Conservation (phyloP, 1,139 yeast species). For the Saccharomycopsis hybrid region DNA sequence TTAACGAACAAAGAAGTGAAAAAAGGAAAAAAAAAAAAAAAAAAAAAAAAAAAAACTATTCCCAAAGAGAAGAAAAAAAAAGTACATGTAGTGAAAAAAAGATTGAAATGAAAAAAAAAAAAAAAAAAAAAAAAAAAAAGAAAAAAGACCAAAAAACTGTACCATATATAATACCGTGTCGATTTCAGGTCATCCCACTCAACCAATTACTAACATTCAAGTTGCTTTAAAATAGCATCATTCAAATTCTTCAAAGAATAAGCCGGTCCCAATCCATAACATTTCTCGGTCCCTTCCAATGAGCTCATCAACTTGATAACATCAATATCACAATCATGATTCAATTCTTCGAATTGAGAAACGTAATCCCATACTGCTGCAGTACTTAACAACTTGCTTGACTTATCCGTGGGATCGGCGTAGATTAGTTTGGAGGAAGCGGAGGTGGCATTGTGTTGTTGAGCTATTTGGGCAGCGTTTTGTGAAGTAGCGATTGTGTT, state of each 20-base stretch:
- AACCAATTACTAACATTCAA: background rate
- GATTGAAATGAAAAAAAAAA: background rate
- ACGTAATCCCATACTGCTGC: slow-evolving; percentile 83
- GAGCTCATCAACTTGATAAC: slow-evolving; percentile 49
- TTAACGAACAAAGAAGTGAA: no score
- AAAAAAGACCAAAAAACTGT: background rate
- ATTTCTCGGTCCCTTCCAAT: slow-evolving; percentile 60
- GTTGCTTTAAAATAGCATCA: slow-evolving; percentile 20
- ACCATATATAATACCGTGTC: background rate
- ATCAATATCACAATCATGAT: slow-evolving; percentile 47
- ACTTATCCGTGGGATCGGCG: slow-evolving; percentile 21
- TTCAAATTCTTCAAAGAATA: slow-evolving; percentile 50
- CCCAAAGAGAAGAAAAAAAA: background rate
- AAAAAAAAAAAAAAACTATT: background rate
- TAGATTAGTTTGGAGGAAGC: slow-evolving; percentile 13
- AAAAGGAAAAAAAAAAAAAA: background rate
- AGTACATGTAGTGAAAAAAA: background rate
- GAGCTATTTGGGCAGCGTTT: slow-evolving; percentile 3
- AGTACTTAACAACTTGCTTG: slow-evolving; percentile 35
- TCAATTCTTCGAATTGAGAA: slow-evolving; percentile 41
- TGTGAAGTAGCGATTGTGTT: slow-evolving; percentile 1
- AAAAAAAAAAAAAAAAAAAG: background rate
- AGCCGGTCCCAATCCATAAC: slow-evolving; percentile 85
- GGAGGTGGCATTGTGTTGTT: background rate
- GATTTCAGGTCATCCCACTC: no score